Evolutionary conservation across 768 basidiomycete species (phyloP).

Genomic region (Tulasnella sp.): DNA sequence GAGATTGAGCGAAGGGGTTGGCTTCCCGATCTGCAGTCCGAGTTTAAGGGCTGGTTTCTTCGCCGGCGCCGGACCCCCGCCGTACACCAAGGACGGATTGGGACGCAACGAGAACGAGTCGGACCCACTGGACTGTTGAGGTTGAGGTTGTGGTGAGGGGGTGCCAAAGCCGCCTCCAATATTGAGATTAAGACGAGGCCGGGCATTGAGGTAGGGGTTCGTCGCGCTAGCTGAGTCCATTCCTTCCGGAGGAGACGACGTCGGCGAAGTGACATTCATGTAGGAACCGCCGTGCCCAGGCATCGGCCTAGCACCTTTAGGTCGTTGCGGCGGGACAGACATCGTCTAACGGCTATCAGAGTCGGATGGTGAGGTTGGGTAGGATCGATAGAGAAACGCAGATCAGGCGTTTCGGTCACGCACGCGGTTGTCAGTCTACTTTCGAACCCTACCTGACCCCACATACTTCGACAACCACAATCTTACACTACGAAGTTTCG

Average conservation of each 20-base stretch:
- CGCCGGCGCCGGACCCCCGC: background rate
- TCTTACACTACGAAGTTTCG: background rate
- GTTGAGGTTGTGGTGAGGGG: background rate
- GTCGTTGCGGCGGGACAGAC: background rate
- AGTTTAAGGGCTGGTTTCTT: background rate
- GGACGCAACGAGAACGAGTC: conserved; percentile 5
- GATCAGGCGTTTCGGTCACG: background rate
- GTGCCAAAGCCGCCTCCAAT: background rate
- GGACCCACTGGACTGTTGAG: background rate
- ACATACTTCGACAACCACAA: background rate
- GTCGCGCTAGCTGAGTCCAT: conserved; percentile 6
- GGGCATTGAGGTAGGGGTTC: background rate
- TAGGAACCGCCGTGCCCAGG: background rate
- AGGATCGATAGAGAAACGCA: background rate
- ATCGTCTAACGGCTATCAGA: background rate
- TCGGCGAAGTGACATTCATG: conserved; percentile 4
- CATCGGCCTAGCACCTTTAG: conserved; percentile 7
- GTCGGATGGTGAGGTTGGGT: background rate
- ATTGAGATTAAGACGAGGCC: background rate
- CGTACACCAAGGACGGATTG: conserved; percentile 8
- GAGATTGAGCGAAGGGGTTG: background rate
- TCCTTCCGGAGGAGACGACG: background rate
- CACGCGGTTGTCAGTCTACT: background rate
- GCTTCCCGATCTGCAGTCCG: background rate
- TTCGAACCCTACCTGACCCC: background rate